Base-by-base conservation (phyloP, 345 rosid genomes). In the Microthlaspi erraticum region DNA sequence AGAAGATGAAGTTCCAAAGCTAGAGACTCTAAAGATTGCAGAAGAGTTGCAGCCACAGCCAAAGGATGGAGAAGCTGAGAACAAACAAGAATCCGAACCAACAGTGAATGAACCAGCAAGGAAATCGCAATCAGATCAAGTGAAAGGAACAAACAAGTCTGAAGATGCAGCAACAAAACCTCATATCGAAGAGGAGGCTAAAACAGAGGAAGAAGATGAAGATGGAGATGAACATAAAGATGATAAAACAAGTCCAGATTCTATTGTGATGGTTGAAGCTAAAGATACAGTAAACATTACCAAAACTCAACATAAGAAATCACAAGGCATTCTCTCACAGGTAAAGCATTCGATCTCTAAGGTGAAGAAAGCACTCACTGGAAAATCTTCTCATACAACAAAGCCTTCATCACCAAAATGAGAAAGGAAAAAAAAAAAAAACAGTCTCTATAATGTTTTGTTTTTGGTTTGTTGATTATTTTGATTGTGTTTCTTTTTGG, bases 271-370 rank as follows among this genome's bases (percentile, higher is more conserved):
- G 76, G 88, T 81, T 32, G 94, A 90, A 72, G 82, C 81, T 36
- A 90, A 73, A 77, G 97, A 87, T 16, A 75, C 74, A 11, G 81
- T 81, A 0, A 70, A 74, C 55, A 85, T 81, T 8, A 73, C 76
- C 79, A 88, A 85, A 70, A 72, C 70, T 44, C 80, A 54, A 16
- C 88, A 81, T 26, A 93, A 88, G 83, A 93, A 93, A 77, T 87
- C 95, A 32, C 90, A 88, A 37, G 82, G 73, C 74, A 81, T 93
- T 75, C 83, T 93, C 56, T 93, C 97, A 57, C 88, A 86, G 81
- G 97, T 93, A 17, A 93, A 93, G 76, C 87, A 88, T 63, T 90
- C 98, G 3, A 87, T 90, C 74, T 87, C 92, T 41, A 93, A 88
- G 78, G 98, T 93, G 43, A 93, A 83, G 87, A 93, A 93, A 73